A percentile compares a stretch with the other conserved stretches of the same genome.
phyloP scores from a whole-genome alignment of 2,329 filamentous ascomycete species.

The Fusarium denticulatum region DNA sequence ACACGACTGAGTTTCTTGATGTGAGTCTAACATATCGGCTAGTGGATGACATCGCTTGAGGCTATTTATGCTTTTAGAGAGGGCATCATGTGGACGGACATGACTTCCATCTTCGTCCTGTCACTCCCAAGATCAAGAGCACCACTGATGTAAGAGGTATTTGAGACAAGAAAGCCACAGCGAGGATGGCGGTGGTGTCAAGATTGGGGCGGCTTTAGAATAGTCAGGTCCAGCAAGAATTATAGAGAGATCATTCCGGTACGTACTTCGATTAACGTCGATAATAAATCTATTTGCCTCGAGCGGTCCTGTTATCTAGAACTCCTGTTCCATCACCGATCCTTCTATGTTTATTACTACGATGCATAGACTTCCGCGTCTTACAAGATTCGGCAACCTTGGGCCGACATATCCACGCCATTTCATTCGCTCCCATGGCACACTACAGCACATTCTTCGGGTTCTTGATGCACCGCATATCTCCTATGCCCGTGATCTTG shows the following conservation, averaged over 20 bases:
- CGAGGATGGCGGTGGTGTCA: not conserved
- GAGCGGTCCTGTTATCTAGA: not conserved
- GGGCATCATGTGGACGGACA: fast-evolving
- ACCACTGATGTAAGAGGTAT: fast-evolving
- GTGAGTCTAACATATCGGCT: fast-evolving
- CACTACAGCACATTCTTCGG: not conserved
- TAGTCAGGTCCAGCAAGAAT: not conserved
- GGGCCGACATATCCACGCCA: not conserved
- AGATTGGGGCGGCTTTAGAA: too few species aligned
- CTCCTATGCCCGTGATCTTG: not conserved
- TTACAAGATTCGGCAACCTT: not conserved
- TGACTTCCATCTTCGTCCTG: fast-evolving
- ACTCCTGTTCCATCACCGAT: too few species aligned
- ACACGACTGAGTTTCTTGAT: fast-evolving
- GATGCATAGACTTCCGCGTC: not conserved
- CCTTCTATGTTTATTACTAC: not conserved
- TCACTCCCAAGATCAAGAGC: fast-evolving
- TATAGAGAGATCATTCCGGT: not conserved
- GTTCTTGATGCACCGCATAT: not conserved
- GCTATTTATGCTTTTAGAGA: not conserved
- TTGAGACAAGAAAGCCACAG: not conserved
- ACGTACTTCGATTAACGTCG: not conserved
- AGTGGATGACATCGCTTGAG: not conserved
- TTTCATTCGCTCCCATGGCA: not conserved
- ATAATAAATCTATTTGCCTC: not conserved